Evolutionary conservation across 2,329 filamentous ascomycete species (phyloP), one percentile per base, ranked within the genome.

Genomic region (Exophiala sp.): DNA sequence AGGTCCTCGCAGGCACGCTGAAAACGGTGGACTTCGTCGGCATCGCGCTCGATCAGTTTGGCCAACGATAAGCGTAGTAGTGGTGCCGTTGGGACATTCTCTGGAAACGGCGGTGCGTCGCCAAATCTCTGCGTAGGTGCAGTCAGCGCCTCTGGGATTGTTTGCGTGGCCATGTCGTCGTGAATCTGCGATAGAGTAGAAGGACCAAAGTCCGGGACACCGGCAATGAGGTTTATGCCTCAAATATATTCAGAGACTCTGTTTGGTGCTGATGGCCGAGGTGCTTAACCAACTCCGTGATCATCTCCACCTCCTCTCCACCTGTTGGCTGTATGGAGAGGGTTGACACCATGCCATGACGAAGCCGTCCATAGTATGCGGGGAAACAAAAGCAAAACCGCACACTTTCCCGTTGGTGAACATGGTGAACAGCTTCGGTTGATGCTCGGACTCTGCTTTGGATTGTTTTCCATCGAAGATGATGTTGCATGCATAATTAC

Each of bases 1-100:
- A 82, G 68, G 2, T 80, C 72, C 38, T 70, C 67, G n/a, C 69
- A 72, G n/a, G 71, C 70, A 33, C 65, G 52, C 29, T 67, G 71
- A 18, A 78, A 67, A 18, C 67, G 65, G 8, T 65, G 47, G 5
- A 65, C 60, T 62, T 76, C 75, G 3, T 50, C 49, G 3, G 47
- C 10, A 38, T 77, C 69, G 36, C 67, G 62, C 2, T 62, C 62
- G 20, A 72, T 58, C 33, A 78, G 67, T 44, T 71, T 72, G 3
- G 52, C 50, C 3, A 75, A 64, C 2, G 69, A 74, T 6, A 78
- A 65, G 16, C 69, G 69, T 20, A 75, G 66, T 32, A 78, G 68
- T 10, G 75, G 74, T 5, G 73, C 75, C 10, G 69, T 74, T 21
- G 69, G 66, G 12, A 78, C 64, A 51, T 74, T 63, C 3, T 65